phyloP scores from a whole-genome alignment of 768 basidiomycete genomes.

The Russula sp. region DNA sequence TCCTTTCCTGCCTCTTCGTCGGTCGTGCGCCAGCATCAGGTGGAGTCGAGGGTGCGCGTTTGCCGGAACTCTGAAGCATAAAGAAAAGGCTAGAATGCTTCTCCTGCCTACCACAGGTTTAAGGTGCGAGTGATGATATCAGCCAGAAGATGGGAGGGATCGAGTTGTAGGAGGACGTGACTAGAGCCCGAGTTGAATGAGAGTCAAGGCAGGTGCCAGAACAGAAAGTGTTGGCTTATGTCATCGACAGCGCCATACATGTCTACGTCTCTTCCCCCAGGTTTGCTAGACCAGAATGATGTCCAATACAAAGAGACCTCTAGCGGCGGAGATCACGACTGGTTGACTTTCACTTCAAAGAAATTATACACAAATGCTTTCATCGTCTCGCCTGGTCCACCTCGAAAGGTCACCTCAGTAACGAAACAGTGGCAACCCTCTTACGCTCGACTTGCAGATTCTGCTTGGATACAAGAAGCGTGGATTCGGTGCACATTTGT shows the following conservation, averaged over 20 bases:
- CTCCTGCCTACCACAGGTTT: background rate
- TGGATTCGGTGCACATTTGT: constrained; percentile 64
- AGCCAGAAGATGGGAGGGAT: background rate
- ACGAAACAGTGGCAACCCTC: constrained; percentile 2
- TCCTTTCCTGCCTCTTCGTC: constrained; percentile 49
- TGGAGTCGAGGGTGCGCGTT: constrained; percentile 52
- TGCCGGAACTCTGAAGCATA: constrained; percentile 28
- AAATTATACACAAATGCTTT: constrained; percentile 68
- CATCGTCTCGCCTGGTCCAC: constrained; percentile 39
- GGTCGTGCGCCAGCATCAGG: constrained; percentile 36
- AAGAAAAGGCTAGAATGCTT: background rate
- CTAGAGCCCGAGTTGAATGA: background rate
- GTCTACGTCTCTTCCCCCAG: constrained; percentile 10
- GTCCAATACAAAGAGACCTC: constrained; percentile 23
- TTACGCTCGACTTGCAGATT: constrained; percentile 36
- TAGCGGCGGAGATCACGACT: constrained; percentile 40
- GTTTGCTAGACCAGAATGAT: background rate
- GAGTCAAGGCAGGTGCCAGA: background rate
- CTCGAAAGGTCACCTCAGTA: background rate
- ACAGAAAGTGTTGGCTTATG: background rate
- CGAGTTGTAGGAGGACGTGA: background rate
- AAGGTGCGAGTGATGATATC: background rate
- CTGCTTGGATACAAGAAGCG: constrained; percentile 75
- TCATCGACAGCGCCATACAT: background rate
- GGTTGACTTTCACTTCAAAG: constrained; percentile 38